Evolutionary conservation across 116 monocot genomes (phyloP), one percentile per base, ranked within the genome.

Genomic region (Papilionanthe hybrid): DNA sequence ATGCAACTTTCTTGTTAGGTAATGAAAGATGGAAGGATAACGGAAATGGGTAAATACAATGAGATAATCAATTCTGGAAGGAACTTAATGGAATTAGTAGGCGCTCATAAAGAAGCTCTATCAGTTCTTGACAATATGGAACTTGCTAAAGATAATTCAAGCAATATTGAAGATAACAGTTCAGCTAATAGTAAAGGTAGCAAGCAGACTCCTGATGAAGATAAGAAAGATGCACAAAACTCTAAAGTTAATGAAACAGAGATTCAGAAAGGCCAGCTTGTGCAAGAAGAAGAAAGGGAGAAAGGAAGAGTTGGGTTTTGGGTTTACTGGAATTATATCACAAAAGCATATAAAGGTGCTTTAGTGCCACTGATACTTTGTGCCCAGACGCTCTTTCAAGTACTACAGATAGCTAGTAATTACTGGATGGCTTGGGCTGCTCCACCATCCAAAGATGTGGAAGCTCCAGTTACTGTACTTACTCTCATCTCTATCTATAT

Each of bases 381-480:
- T 12, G 84, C 88, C 9, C 87, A 93, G 71, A 80, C 87, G 49
- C 68, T 85, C 32, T 93, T 88, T 76, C 90, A 92, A 85, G 17
- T 83, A 22, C 83, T 93, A 65, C 90, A 90, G 48, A 87, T 93
- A 22, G 90, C 78, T 68, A 90, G 93, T 81, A 90, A 93, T 79
- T 93, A 93, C 75, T 93, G 90, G 93, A 90, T 93, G 93, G 90
- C 88, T 17, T 90, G 88, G 93, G 93, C 90, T 63, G 79, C 82
- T 19, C 93, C 90, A 0, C 83, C 80, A 1, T 86, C 90, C 0
- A 80, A 83, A 58, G 93, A 85, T 72, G 23, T 76, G 5, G 60
- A 84, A 55, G 85, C 93, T 83, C 93, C 85, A 13, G 88, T 93
- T 1, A 85, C 49, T 58, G 75, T 74, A 12, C 53, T 77, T 4